Evolutionary conservation across 352 stramenopile species (phyloP).

Genomic region (Phytophthora brassicae): DNA sequence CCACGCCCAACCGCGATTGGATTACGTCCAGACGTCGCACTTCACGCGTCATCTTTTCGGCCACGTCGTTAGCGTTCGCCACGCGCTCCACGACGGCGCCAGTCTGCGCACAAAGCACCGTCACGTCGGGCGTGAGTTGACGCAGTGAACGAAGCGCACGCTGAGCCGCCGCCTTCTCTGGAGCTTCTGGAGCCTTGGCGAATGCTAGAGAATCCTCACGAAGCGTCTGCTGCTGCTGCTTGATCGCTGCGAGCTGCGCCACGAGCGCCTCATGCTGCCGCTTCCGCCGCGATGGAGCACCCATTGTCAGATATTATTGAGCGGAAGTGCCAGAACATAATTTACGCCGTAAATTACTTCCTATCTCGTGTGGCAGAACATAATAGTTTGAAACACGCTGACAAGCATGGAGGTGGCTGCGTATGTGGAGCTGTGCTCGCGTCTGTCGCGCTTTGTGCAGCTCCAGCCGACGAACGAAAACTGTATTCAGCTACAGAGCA

Average conservation of each 20-base stretch:
- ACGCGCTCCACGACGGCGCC: conserved; percentile 82
- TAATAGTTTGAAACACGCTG: conserved; percentile 2
- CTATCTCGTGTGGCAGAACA: not conserved
- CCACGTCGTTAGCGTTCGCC: conserved; percentile 87
- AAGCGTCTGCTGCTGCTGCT: conserved; percentile 44
- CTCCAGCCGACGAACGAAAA: conserved; percentile 19
- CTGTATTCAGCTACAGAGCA: conserved; percentile 20
- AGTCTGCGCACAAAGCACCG: conserved; percentile 72
- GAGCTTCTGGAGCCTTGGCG: conserved; percentile 33
- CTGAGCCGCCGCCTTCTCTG: conserved; percentile 60
- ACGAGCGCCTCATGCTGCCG: conserved; percentile 64
- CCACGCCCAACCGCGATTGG: conserved; percentile 70
- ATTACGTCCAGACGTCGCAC: conserved; percentile 81
- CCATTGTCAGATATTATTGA: conserved; percentile 20
- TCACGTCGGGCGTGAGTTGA: conserved; percentile 65
- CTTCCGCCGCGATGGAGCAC: conserved; percentile 15
- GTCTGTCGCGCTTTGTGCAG: conserved; percentile 63
- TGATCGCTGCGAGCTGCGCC: conserved; percentile 51
- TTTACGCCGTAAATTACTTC: too few species aligned
- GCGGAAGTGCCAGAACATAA: too few species aligned
- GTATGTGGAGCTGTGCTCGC: conserved; percentile 66
- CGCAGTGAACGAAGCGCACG: conserved; percentile 53
- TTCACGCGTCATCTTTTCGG: conserved; percentile 87
- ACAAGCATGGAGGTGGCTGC: conserved; percentile 36
- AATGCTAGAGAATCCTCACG: conserved; percentile 42